Conservation (phyloP, 495 filamentous ascomycete species). For the Hyaloscypha variabilis region DNA sequence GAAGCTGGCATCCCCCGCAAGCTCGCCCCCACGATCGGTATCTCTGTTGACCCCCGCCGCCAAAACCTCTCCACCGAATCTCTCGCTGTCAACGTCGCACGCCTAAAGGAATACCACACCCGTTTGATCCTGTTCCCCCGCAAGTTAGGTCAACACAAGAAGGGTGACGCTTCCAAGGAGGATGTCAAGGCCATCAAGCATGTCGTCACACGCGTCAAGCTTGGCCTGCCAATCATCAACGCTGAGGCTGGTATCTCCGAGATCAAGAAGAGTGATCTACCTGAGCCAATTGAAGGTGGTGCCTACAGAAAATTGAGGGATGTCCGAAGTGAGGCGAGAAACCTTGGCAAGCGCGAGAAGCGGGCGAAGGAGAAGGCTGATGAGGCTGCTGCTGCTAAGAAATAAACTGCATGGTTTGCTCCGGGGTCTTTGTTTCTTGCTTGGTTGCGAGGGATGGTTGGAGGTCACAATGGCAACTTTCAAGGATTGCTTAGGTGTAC, state of each 20-base stretch:
- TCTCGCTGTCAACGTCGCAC: slow-evolving; percentile 89
- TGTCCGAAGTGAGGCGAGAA: slow-evolving; percentile 81
- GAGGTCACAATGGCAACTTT: slow-evolving; percentile 30
- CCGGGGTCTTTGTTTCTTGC: slow-evolving; percentile 27
- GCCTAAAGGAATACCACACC: slow-evolving; percentile 92
- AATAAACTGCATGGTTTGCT: slow-evolving; percentile 53
- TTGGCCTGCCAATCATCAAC: slow-evolving; percentile 73
- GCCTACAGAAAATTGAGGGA: slow-evolving; percentile 86
- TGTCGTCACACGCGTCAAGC: slow-evolving; percentile 56
- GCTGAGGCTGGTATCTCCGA: slow-evolving; percentile 64
- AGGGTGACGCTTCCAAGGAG: slow-evolving; percentile 82
- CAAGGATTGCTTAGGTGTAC: slow-evolving; percentile 36
- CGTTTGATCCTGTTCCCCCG: slow-evolving; percentile 97
- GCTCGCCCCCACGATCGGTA: slow-evolving; percentile 92
- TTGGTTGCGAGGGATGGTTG: slow-evolving; percentile 28
- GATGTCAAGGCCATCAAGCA: slow-evolving; percentile 79
- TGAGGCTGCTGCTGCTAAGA: slow-evolving; percentile 81
- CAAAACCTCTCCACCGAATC: slow-evolving; percentile 94
- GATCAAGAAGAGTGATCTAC: slow-evolving; percentile 79
- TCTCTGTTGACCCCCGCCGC: slow-evolving; percentile 94
- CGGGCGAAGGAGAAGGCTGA: slow-evolving; percentile 89
- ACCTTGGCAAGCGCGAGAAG: slow-evolving; percentile 87
- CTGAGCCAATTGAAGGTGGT: slow-evolving; percentile 72
- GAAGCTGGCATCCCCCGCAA: slow-evolving; percentile 95
- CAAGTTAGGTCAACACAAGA: slow-evolving; percentile 89